These are phyloP conservation scores for Olyra latifolia DNA, from an alignment of 176 grass and related monocot genomes.

Conservation along the genomic window DNA sequence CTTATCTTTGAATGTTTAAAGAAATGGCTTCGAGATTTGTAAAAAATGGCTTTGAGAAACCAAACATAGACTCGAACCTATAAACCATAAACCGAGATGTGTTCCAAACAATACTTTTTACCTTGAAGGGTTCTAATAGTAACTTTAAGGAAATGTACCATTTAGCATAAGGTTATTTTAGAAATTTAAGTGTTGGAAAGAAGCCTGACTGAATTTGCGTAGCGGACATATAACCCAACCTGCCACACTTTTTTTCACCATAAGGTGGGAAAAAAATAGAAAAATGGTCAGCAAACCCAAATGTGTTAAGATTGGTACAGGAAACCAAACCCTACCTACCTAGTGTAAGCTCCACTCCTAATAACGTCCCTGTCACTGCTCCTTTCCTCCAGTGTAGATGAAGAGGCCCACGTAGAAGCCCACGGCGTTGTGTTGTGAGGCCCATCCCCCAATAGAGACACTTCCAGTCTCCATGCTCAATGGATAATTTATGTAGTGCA, in stretches of 20 bases:
- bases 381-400: not conserved
- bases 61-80: too few species aligned
- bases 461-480: not conserved
- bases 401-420: not conserved
- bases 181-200: not conserved
- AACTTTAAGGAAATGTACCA: not conserved
- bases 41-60: too few species aligned
- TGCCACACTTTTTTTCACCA: not conserved
- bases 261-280: not conserved
- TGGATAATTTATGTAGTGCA: too few species aligned
- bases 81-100: too few species aligned
- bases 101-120: not conserved
- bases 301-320: not conserved
- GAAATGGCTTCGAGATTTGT: too few species aligned
- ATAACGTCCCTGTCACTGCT: too few species aligned
- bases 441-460: not conserved
- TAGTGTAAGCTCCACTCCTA: not conserved
- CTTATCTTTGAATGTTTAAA: too few species aligned
- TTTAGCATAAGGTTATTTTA: not conserved
- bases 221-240: not conserved
- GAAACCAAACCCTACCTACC: not conserved
- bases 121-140: not conserved
- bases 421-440: not conserved
- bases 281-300: not conserved
- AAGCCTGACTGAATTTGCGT: not conserved